Percentiles rank a stretch among this genome's conserved stretches.
These are phyloP conservation scores for Russula lepida DNA, from an alignment of 768 basidiomycete genomes.

Conservation along the genomic window DNA sequence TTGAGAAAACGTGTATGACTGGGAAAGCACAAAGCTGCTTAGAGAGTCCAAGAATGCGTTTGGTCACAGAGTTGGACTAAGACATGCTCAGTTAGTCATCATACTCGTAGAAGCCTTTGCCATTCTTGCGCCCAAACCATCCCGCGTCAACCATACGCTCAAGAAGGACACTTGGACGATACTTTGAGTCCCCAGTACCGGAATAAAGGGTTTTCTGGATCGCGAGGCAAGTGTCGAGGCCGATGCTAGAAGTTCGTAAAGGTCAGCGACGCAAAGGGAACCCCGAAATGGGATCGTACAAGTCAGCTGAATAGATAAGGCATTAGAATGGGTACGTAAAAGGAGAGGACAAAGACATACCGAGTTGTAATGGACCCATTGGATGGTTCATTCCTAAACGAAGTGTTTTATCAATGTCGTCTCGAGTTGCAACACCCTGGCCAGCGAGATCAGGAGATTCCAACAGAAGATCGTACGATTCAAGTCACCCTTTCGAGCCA, in stretches of 20 bases:
- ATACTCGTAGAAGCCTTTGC: conserved; percentile 94
- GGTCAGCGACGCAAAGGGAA: neutral
- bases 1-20: neutral
- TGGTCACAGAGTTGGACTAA: neutral
- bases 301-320: conserved; percentile 27
- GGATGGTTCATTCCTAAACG: conserved; percentile 92
- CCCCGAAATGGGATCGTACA: conserved; percentile 22
- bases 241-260: conserved; percentile 50
- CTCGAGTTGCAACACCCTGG: conserved; percentile 74
- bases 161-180: conserved; percentile 82
- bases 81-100: conserved; percentile 8
- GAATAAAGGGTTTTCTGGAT: conserved; percentile 86
- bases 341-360: conserved; percentile 29
- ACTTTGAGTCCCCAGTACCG: conserved; percentile 90
- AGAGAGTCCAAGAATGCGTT: neutral
- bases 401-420: conserved; percentile 93
- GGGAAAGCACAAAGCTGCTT: neutral
- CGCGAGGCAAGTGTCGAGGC: conserved; percentile 93
- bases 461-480: neutral
- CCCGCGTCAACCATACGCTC: conserved; percentile 96
- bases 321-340: neutral
- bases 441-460: neutral
- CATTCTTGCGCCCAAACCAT: conserved; percentile 88
- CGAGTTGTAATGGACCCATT: conserved; percentile 89
- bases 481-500: conserved; percentile 70